A percentile compares a stretch with the other conserved stretches of the same genome.
These are phyloP conservation scores for Bauhinia variegata DNA, from an alignment of 306 rosid genomes.

Conservation along the genomic window DNA sequence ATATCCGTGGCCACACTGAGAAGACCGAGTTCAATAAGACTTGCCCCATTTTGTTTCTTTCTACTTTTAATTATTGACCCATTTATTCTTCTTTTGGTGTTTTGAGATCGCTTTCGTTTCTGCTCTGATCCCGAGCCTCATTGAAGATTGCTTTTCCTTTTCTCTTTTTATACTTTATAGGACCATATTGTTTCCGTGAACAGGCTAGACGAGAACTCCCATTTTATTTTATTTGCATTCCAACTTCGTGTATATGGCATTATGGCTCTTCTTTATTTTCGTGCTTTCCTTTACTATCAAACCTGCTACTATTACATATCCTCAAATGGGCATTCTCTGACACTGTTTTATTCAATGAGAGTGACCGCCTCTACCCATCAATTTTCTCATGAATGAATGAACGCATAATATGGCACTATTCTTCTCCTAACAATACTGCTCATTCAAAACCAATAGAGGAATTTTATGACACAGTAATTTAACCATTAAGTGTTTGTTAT, in stretches of 20 bases:
- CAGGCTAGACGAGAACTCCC: slow-evolving; percentile 1
- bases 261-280: slow-evolving; percentile 14
- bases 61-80: slow-evolving; percentile 52
- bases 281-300: slow-evolving; percentile 22
- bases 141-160: slow-evolving; percentile 47
- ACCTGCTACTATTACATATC: slow-evolving; percentile 16
- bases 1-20: slow-evolving; percentile 41
- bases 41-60: slow-evolving; percentile 48
- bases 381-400: background rate
- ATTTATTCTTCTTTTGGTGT: slow-evolving; percentile 18
- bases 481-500: slow-evolving; percentile 8
- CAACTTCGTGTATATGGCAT: too few species aligned
- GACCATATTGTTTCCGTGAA: slow-evolving; percentile 57
- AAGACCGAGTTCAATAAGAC: slow-evolving; percentile 37
- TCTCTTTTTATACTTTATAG: slow-evolving; percentile 56
- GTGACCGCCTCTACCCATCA: slow-evolving; percentile 31
- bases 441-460: slow-evolving; percentile 15
- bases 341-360: slow-evolving; percentile 50
- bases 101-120: slow-evolving; percentile 51
- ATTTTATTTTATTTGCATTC: slow-evolving; percentile 17
- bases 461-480: background rate
- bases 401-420: slow-evolving; percentile 6
- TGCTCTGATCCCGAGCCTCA: slow-evolving; percentile 82
- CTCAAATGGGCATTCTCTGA: slow-evolving; percentile 17
- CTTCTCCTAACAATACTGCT: background rate